Base-by-base conservation (phyloP, 1,284 basidiomycete species). In the Tetrapyrgos nigripes region DNA sequence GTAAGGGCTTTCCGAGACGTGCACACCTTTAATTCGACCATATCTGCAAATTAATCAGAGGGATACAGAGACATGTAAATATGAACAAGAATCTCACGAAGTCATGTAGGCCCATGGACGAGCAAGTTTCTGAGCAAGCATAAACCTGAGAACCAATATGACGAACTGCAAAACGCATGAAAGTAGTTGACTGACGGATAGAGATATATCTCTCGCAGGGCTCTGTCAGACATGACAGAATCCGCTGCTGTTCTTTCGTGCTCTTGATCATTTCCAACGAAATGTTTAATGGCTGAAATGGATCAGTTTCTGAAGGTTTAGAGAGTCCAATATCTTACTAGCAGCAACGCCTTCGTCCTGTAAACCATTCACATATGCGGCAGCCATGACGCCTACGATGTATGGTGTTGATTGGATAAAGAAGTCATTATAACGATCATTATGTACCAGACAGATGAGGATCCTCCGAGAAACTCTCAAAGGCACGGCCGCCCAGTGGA, bases 391-490 rank as follows among this genome's bases (percentile, higher is more conserved):
- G 9, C 88, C 87, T 83, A 63, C 53, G 24, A 61, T 55, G 54
- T 48, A 28, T 44, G 50, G n/a, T 33, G 51, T 13, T 29, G 27
- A 57, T 26, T 31, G 35, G 28, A 17, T 19, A 35, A 19, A 49
- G 14, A 28, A 14, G 27, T 21, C 19, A 33, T 28, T 44, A 13
- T 14, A 10, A 53, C 9, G 19, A 40, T 44, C 3, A 24, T 26
- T 14, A 62, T 62, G 46, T 68, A 83, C 85, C 87, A 28, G 84
- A 90, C 40, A 89, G 74, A 66, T 83, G 76, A 45, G 84, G 86
- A 65, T 88, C 86, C 65, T 92, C 88, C 1, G 85, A 86, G 72
- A 88, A 91, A 4, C 83, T 86, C 69, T 91, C 89, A 65, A 91
- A 91, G 6, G 85, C 81, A 24, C 88, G 77, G 2, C 86, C 85